Conservation (phyloP, 2,329 filamentous ascomycete species). For the Pseudodiploospora longispora region DNA sequence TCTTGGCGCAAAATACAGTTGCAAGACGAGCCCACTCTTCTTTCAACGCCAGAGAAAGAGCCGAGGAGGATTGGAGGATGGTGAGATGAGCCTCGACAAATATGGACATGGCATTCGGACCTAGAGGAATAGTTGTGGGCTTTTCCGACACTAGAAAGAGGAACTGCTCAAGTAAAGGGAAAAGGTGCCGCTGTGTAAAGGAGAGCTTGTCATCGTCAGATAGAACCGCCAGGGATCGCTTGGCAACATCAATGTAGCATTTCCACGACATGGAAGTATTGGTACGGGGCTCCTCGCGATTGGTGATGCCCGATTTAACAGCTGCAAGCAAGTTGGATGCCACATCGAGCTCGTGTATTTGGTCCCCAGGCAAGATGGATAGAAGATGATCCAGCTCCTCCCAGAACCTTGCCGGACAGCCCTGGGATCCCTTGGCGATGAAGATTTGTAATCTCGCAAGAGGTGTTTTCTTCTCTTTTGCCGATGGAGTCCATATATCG, state of each 20-base stretch:
- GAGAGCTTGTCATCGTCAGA: conserved; percentile 35
- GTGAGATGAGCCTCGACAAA: conserved; percentile 41
- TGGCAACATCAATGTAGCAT: conserved; percentile 60
- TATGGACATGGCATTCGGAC: conserved; percentile 27
- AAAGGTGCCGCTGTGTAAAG: conserved; percentile 42
- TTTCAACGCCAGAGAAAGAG: conserved; percentile 40
- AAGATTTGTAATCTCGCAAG: conserved; percentile 58
- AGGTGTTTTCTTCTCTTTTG: conserved; percentile 44
- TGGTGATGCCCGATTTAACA: conserved; percentile 61
- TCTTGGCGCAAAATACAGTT: conserved; percentile 51
- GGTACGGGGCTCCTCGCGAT: conserved; percentile 63
- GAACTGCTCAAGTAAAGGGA: conserved; percentile 48
- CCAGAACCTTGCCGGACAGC: conserved; percentile 69
- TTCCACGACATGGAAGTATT: conserved; percentile 66
- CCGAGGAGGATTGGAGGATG: conserved; percentile 31
- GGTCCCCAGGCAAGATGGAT: conserved; percentile 44
- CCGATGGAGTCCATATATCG: conserved; percentile 59
- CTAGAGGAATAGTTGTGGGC: conserved; percentile 22
- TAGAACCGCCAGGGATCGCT: conserved; percentile 42
- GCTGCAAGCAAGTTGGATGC: conserved; percentile 56
- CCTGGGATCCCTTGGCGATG: conserved; percentile 76
- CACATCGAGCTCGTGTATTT: conserved; percentile 34
- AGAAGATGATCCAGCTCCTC: conserved; percentile 55
- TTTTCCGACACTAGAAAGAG: conserved; percentile 37
- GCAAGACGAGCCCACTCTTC: conserved; percentile 57